Evolutionary conservation across 2,329 filamentous ascomycete genomes (phyloP).

Genomic region (Aspergillus uvarum): DNA sequence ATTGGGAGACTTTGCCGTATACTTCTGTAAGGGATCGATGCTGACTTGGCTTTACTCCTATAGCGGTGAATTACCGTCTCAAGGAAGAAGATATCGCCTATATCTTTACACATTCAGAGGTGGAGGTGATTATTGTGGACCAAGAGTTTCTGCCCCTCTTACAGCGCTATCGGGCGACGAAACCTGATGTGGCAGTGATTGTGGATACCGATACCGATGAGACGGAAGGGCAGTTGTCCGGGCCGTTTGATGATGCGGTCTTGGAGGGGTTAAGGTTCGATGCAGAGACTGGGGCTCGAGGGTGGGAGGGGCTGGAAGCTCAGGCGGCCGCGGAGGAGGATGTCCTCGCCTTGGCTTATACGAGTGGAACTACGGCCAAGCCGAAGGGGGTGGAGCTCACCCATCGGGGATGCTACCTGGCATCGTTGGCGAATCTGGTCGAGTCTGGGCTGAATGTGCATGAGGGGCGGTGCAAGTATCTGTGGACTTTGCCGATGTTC

Average conservation of each 20-base stretch:
- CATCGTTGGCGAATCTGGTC: constrained; percentile 78
- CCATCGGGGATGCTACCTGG: constrained; percentile 83
- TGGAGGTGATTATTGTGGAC: constrained; percentile 84
- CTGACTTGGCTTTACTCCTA: not conserved
- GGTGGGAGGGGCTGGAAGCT: constrained; percentile 74
- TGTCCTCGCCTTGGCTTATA: constrained; percentile 86
- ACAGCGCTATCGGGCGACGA: constrained; percentile 60
- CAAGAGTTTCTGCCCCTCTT: constrained; percentile 73
- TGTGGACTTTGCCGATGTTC: constrained; percentile 92
- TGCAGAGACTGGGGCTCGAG: constrained; percentile 60
- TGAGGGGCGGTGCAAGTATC: constrained; percentile 70
- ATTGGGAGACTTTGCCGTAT: not conserved
- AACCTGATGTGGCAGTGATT: constrained; percentile 68
- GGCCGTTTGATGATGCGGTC: constrained; percentile 81
- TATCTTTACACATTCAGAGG: constrained; percentile 84
- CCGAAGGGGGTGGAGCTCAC: constrained; percentile 95
- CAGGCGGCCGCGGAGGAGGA: constrained; percentile 74
- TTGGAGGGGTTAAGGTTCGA: constrained; percentile 77
- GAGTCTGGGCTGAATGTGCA: constrained; percentile 80
- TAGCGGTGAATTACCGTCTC: constrained; percentile 68
- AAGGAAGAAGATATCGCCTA: constrained; percentile 85
- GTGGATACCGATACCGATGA: constrained; percentile 83
- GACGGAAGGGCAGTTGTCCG: constrained; percentile 69
- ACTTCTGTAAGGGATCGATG: not conserved
- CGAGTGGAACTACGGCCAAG: constrained; percentile 83